phyloP scores from a whole-genome alignment of 2,329 filamentous ascomycete genomes.

The Venturia aucupariae region DNA sequence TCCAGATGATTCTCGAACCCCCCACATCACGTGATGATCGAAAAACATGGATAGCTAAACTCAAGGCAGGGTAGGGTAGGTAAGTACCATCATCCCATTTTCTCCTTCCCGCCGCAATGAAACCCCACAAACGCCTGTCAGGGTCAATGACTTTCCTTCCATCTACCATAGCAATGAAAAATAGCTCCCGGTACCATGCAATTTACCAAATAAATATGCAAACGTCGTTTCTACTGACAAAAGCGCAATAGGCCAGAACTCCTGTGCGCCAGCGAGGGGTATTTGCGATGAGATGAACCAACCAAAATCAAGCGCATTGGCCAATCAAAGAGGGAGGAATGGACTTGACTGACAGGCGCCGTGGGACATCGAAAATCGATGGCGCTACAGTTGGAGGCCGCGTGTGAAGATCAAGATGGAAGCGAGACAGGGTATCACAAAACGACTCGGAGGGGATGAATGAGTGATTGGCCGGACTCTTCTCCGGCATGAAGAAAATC shows the following conservation, averaged over 20 bases:
- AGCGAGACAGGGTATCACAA: neutral
- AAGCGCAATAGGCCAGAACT: neutral
- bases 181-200: neutral
- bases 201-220: neutral
- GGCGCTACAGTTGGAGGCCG: neutral
- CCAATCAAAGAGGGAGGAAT: neutral
- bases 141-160: neutral
- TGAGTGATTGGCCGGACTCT: neutral
- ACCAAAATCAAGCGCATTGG: neutral
- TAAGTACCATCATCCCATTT: too few relatives aligned
- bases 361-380: neutral
- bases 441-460: neutral
- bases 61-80: too few relatives aligned
- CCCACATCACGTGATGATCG: too few relatives aligned
- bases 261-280: neutral
- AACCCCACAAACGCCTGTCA: neutral
- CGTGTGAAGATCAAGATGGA: neutral
- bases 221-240: neutral
- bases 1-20: too few relatives aligned
- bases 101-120: neutral
- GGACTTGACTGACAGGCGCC: neutral
- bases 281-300: neutral
- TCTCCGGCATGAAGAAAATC: neutral
- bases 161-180: neutral
- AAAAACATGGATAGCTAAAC: too few relatives aligned